Percentiles rank a stretch among this genome's conserved stretches.
Evolutionary conservation across 768 basidiomycete genomes (phyloP).

Genomic region (Xanthoconium stramineum): DNA sequence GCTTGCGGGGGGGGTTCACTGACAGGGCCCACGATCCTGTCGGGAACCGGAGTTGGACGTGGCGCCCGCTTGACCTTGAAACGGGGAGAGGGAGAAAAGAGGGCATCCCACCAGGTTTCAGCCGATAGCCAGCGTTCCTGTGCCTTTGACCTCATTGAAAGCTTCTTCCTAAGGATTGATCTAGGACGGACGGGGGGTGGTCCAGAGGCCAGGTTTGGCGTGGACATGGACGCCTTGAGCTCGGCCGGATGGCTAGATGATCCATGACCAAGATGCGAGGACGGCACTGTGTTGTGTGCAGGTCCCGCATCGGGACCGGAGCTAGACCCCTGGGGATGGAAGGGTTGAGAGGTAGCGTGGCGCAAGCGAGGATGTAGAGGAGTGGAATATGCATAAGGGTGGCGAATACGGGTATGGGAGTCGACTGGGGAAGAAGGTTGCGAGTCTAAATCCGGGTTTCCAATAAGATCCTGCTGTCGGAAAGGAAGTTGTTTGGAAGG

Average conservation of each 20-base stretch:
- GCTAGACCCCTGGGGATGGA: slow-evolving; percentile 11
- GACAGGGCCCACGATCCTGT: slow-evolving; percentile 44
- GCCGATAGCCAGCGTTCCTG: slow-evolving; percentile 68
- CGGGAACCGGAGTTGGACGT: slow-evolving; percentile 16
- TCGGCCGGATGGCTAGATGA: not conserved
- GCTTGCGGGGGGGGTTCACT: slow-evolving; percentile 37
- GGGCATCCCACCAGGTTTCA: slow-evolving; percentile 80
- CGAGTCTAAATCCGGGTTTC: slow-evolving; percentile 20
- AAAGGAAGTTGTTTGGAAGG: slow-evolving; percentile 16
- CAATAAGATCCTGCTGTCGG: slow-evolving; percentile 14
- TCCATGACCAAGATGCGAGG: slow-evolving; percentile 6
- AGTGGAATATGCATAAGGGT: slow-evolving; percentile 53
- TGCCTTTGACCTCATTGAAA: slow-evolving; percentile 34
- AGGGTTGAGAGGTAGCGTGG: slow-evolving; percentile 25
- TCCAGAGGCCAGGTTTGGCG: slow-evolving; percentile 54
- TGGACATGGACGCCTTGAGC: slow-evolving; percentile 58
- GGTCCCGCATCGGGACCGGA: not conserved
- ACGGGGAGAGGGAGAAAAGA: slow-evolving; percentile 73
- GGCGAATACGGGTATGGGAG: slow-evolving; percentile 31
- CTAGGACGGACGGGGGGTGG: slow-evolving; percentile 5
- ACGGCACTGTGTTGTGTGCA: not conserved
- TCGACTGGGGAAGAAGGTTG: slow-evolving; percentile 13
- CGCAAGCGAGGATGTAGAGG: slow-evolving; percentile 16
- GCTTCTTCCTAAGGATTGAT: slow-evolving; percentile 19
- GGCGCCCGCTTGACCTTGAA: slow-evolving; percentile 48